Conservation (phyloP, 1,139 yeast genomes). For the Pichia sp. region DNA sequence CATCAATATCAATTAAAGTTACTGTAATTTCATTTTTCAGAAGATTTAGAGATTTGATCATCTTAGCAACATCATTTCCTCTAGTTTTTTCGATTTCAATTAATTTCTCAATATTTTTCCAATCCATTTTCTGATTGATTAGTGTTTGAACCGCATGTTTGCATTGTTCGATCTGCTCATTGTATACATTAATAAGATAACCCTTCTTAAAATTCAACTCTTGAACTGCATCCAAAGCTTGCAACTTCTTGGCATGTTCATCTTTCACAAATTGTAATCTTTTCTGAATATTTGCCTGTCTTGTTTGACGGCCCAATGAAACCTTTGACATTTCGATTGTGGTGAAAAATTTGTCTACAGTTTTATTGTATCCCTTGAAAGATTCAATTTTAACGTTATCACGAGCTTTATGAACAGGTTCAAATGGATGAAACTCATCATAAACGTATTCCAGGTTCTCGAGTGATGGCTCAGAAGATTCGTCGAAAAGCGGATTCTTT, state of each 20-base stretch:
- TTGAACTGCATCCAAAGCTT: constrained; percentile 58
- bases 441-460: constrained; percentile 43
- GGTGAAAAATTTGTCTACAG: constrained; percentile 79
- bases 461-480: constrained; percentile 23
- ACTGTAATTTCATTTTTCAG: constrained; percentile 61
- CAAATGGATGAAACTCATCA: constrained; percentile 84
- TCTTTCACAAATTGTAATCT: constrained; percentile 65
- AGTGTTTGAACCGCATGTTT: constrained; percentile 57
- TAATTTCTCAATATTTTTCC: constrained; percentile 80
- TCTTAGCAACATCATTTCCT: constrained; percentile 55
- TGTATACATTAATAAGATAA: constrained; percentile 59
- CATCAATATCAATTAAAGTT: constrained; percentile 41
- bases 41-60: constrained; percentile 66
- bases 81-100: constrained; percentile 62
- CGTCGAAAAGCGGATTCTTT: constrained; percentile 42
- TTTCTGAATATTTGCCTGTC: constrained; percentile 65
- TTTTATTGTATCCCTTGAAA: constrained; percentile 60
- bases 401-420: constrained; percentile 43
- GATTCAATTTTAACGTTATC: constrained; percentile 22
- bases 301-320: constrained; percentile 64
- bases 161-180: constrained; percentile 67
- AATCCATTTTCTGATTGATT: constrained; percentile 84
- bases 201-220: constrained; percentile 61
- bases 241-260: constrained; percentile 68
- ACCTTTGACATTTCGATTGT: constrained; percentile 77